Base-by-base conservation (phyloP, 2,329 filamentous ascomycete species). In the Pseudogymnoascus sp. region DNA sequence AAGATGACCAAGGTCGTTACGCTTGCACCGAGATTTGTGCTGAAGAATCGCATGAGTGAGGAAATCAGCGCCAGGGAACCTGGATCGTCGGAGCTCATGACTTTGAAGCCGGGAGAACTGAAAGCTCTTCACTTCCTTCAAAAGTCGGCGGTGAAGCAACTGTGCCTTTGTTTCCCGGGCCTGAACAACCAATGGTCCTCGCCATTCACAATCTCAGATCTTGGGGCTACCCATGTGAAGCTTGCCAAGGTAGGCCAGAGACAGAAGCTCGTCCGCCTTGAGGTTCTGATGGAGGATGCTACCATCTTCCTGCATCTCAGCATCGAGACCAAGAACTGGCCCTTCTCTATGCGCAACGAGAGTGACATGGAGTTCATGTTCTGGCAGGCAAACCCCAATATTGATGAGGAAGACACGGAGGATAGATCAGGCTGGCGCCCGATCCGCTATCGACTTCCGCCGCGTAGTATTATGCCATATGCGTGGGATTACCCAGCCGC, bases 401-500 rank as follows among this genome's bases (percentile, higher is more conserved):
- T 95, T 8, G 92, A 96, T 62, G 92, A 97, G 63, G 92, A 96
- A 62, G 92, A 92, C 60, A 80, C 81, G 4, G 87, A 90, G 66
- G 89, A 96, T 68, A 79, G 85, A 60, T 92, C 89, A 59, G 90
- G 90, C 3, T 99, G 94, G 90, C 88, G 89, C 64, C 92, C 91
- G 2, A 90, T 99, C 63, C 82, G 90, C 59, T 99, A 99, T 74
- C 87, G 92, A 30, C 78, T 99, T 28, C 95, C 95, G 2, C 86
- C 92, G 10, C 82, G 94, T 62, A 97, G 92, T 73, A 96, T 99
- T 73, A 99, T 99, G 94, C 94, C 95, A 0, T 99, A 99, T 69
- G 92, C 94, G 1, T 99, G 94, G 94, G 95, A 99, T 71, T 99
- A 96, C 74, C 95, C 94, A 1, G 92, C 94, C 1, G 92, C 91